phyloP scores from a whole-genome alignment of 768 basidiomycete genomes.

The Sarcodon sp. region DNA sequence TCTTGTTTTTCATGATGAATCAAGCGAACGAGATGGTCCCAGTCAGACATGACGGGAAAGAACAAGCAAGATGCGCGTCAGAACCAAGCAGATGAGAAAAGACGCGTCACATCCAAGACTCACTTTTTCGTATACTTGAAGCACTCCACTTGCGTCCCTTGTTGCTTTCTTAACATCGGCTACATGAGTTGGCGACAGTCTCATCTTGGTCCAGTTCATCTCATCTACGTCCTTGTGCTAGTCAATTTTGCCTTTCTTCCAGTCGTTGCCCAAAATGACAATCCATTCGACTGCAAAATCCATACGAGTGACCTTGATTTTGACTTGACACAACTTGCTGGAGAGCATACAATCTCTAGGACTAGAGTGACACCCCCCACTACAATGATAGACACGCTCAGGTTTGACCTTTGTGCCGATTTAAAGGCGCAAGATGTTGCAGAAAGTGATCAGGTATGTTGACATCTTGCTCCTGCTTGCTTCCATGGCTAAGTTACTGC shows the following conservation, averaged over 20 bases:
- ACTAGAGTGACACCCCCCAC: constrained; percentile 53
- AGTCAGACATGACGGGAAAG: constrained; percentile 35
- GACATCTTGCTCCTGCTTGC: background rate
- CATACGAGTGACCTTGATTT: constrained; percentile 31
- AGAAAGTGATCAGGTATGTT: constrained; percentile 56
- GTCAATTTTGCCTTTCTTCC: too few species aligned
- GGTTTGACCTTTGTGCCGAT: constrained; percentile 59
- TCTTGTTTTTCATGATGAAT: constrained; percentile 79
- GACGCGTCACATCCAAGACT: constrained; percentile 4
- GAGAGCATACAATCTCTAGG: constrained; percentile 34
- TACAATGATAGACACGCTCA: constrained; percentile 40
- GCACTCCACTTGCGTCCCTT: too few species aligned
- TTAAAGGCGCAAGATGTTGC: constrained; percentile 32
- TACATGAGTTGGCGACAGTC: too few species aligned
- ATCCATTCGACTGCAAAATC: constrained; percentile 41
- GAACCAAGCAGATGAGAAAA: background rate
- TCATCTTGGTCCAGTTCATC: constrained; percentile 2
- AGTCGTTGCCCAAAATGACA: constrained; percentile 18
- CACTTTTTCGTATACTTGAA: too few species aligned
- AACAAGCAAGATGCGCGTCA: constrained; percentile 1
- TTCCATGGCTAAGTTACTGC: background rate
- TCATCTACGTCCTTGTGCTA: constrained; percentile 11
- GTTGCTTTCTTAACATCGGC: too few species aligned
- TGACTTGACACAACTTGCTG: constrained; percentile 45
- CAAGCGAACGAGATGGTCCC: constrained; percentile 36